These are phyloP conservation scores for Anthostomella pinea DNA, from an alignment of 2,329 filamentous ascomycete genomes.

Conservation along the genomic window DNA sequence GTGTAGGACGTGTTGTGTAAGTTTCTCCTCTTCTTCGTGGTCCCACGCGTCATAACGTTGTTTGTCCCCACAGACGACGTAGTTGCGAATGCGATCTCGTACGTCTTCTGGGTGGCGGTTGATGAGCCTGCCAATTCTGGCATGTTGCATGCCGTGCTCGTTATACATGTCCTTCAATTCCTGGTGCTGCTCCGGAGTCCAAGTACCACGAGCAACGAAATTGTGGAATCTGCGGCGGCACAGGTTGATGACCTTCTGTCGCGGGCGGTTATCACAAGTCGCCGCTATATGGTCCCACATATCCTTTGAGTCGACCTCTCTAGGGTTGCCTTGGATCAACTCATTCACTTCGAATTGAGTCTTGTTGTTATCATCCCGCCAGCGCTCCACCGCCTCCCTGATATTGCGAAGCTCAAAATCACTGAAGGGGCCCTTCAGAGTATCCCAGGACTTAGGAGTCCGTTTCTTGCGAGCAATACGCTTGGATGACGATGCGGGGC, in stretches of 20 bases:
- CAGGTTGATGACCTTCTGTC: slow-evolving; percentile 53
- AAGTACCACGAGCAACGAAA: slow-evolving; percentile 56
- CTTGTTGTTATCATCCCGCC: slow-evolving; percentile 41
- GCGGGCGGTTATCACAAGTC: slow-evolving; percentile 48
- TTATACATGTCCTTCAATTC: slow-evolving; percentile 47
- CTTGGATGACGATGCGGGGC: slow-evolving; percentile 3
- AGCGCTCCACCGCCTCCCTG: slow-evolving; percentile 41
- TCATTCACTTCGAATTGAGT: slow-evolving; percentile 47
- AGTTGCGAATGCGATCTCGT: slow-evolving; percentile 68
- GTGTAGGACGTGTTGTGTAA: slow-evolving; percentile 52
- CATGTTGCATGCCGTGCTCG: slow-evolving; percentile 56
- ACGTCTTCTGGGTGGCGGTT: slow-evolving; percentile 64
- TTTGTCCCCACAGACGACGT: slow-evolving; percentile 56
- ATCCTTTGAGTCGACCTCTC: slow-evolving; percentile 30
- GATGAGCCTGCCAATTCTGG: slow-evolving; percentile 57
- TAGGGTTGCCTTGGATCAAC: slow-evolving; percentile 35
- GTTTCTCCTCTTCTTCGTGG: slow-evolving; percentile 53
- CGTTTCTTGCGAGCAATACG: slow-evolving; percentile 3
- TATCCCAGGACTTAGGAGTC: slow-evolving; percentile 7
- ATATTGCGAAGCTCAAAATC: slow-evolving; percentile 43
- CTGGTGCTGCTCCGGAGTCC: slow-evolving; percentile 58
- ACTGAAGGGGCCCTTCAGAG: slow-evolving; percentile 39
- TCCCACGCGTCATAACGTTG: slow-evolving; percentile 57
- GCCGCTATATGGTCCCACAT: slow-evolving; percentile 51
- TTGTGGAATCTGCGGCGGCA: slow-evolving; percentile 65